Conservation (phyloP, 2,329 filamentous ascomycete genomes). For the Daldinia eschscholtzii region DNA sequence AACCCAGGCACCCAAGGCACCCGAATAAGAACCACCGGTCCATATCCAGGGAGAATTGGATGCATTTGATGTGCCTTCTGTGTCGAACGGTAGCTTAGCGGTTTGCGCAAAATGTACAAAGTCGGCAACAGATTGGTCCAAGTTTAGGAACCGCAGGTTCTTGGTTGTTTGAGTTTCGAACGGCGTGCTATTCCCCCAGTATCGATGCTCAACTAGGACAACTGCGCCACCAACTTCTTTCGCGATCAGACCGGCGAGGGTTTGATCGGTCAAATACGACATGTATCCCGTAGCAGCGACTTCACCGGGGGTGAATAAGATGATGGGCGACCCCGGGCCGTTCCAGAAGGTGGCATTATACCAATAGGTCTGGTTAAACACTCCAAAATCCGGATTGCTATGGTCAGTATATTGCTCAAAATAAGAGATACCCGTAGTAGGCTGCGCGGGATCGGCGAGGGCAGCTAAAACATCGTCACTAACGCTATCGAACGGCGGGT, state of each 20-base stretch:
- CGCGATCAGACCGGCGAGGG: conserved; percentile 64
- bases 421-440: conserved; percentile 38
- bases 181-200: conserved; percentile 69
- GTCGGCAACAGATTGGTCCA: conserved; percentile 67
- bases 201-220: conserved; percentile 69
- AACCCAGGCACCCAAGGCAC: conserved; percentile 68
- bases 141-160: conserved; percentile 66
- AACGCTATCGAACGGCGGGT: conserved; percentile 34
- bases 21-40: conserved; percentile 68
- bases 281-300: conserved; percentile 59
- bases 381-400: conserved; percentile 65
- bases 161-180: conserved; percentile 63
- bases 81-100: conserved; percentile 66
- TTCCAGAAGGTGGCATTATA: conserved; percentile 65
- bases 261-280: conserved; percentile 64
- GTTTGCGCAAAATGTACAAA: conserved; percentile 67
- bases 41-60: conserved; percentile 68
- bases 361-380: conserved; percentile 64
- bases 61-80: conserved; percentile 61
- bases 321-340: conserved; percentile 66
- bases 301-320: conserved; percentile 68
- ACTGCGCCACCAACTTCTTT: conserved; percentile 66
- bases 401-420: conserved; percentile 72
- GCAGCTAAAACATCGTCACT: conserved; percentile 31
- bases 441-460: conserved; percentile 35